Evolutionary conservation across 768 basidiomycete genomes (phyloP).

Genomic region (Mycena polygramma): DNA sequence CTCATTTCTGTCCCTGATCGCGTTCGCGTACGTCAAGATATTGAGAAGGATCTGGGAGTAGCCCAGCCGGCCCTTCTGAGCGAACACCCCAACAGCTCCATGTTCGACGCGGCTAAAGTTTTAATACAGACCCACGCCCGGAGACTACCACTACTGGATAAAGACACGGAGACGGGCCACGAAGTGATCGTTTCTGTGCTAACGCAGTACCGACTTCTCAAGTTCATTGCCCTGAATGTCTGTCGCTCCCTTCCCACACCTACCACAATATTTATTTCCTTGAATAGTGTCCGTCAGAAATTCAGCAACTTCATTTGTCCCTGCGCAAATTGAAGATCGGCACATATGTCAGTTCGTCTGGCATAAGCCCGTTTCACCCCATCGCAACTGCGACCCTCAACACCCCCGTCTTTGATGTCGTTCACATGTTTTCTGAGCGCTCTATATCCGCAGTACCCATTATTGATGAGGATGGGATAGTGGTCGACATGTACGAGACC

Average conservation of each 20-base stretch:
- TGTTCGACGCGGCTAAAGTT: conserved; percentile 90
- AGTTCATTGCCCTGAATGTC: conserved; percentile 98
- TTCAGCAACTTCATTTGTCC: conserved; percentile 82
- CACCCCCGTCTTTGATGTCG: conserved; percentile 97
- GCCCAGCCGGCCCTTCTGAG: conserved; percentile 90
- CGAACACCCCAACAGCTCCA: conserved; percentile 88
- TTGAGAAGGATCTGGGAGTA: conserved; percentile 93
- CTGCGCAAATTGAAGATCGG: conserved; percentile 93
- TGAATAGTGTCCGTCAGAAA: conserved; percentile 85
- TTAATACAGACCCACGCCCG: conserved; percentile 97
- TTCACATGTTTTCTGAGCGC: conserved; percentile 97
- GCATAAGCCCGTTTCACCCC: conserved; percentile 85
- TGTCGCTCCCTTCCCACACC: conserved; percentile 42
- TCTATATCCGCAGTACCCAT: conserved; percentile 98
- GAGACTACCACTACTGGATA: conserved; percentile 92
- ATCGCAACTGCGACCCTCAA: conserved; percentile 91
- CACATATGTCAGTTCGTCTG: conserved; percentile 82
- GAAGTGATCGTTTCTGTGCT: conserved; percentile 96
- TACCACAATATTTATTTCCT: conserved; percentile 29
- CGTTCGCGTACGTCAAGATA: conserved; percentile 65
- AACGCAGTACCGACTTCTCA: conserved; percentile 97
- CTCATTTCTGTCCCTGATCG: no score
- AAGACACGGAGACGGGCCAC: conserved; percentile 93
- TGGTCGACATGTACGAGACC: conserved; percentile 97
- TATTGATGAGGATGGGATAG: conserved; percentile 91